These are phyloP conservation scores for Berberis vulgaris DNA, from an alignment of 164 flowering plant species.

Conservation along the genomic window DNA sequence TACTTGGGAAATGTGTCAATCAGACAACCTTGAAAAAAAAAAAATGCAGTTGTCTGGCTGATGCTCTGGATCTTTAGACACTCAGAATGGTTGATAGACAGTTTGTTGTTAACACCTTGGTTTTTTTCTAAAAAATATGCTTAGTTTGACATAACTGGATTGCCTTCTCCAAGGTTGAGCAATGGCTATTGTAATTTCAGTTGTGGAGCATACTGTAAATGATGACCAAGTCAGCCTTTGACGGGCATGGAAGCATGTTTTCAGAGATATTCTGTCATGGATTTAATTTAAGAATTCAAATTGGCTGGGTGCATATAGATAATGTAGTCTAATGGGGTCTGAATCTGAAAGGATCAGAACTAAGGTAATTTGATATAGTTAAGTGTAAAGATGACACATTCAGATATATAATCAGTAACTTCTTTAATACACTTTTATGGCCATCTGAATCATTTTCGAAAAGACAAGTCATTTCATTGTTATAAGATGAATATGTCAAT, in stretches of 20 bases:
- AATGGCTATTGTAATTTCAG: slow-evolving; percentile 1
- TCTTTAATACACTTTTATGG: too few relatives aligned
- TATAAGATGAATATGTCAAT: too few relatives aligned
- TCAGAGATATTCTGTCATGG: not conserved
- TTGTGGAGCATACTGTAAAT: not conserved
- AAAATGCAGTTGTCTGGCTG: not conserved
- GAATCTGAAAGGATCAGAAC: too few relatives aligned
- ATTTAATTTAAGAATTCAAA: too few relatives aligned
- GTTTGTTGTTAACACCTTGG: not conserved
- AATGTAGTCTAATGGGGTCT: too few relatives aligned
- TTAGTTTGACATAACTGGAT: slow-evolving; percentile 4
- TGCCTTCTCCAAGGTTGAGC: slow-evolving; percentile 8
- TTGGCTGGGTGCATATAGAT: too few relatives aligned
- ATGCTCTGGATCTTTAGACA: not conserved
- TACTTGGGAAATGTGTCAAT: not conserved
- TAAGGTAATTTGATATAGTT: too few relatives aligned
- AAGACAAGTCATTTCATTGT: too few relatives aligned
- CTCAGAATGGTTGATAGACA: too few relatives aligned
- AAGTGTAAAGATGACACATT: too few relatives aligned
- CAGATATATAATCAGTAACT: too few relatives aligned
- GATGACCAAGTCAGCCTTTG: slow-evolving; percentile 1
- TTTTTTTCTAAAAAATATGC: not conserved
- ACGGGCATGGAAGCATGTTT: not conserved
- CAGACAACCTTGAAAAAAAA: not conserved
- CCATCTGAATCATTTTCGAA: too few relatives aligned